Evolutionary conservation across 1,139 yeast species (phyloP).

Genomic region (Lodderomyces pseudojiufengensis): DNA sequence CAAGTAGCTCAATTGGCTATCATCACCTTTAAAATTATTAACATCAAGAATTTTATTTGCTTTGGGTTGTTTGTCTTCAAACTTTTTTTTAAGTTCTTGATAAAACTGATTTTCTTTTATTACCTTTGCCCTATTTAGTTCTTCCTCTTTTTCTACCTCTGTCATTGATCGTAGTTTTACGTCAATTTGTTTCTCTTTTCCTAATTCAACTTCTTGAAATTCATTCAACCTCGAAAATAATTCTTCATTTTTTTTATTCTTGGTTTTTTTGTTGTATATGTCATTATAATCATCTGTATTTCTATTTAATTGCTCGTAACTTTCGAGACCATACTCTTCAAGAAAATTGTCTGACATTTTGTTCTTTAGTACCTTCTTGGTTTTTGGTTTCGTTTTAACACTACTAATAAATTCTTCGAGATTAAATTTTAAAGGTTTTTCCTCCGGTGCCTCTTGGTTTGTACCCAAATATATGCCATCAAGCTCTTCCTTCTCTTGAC

Average conservation of each 20-base stretch:
- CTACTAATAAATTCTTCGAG: slow-evolving; percentile 27
- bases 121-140: slow-evolving; percentile 21
- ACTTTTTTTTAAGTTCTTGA: slow-evolving; percentile 28
- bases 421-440: slow-evolving; percentile 12
- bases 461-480: slow-evolving; percentile 41
- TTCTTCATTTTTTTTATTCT: slow-evolving; percentile 6
- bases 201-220: slow-evolving; percentile 30
- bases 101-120: slow-evolving; percentile 27
- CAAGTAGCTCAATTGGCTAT: slow-evolving; percentile 25
- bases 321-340: slow-evolving; percentile 39
- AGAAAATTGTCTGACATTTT: slow-evolving; percentile 33
- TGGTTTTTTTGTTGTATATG: slow-evolving; percentile 18
- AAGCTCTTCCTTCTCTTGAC: slow-evolving; percentile 13
- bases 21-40: slow-evolving; percentile 29
- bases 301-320: slow-evolving; percentile 27
- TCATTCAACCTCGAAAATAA: slow-evolving; percentile 31
- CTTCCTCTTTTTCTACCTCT: slow-evolving; percentile 27
- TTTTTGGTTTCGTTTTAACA: slow-evolving; percentile 19
- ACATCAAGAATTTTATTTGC: slow-evolving; percentile 33
- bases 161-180: slow-evolving; percentile 19
- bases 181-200: slow-evolving; percentile 10
- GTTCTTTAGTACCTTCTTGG: slow-evolving; percentile 29
- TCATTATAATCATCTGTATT: slow-evolving; percentile 28
- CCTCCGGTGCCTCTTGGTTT: slow-evolving; percentile 11
- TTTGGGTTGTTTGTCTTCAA: slow-evolving; percentile 13